These are phyloP conservation scores for Lachnellula subtilissima DNA, from an alignment of 2,329 filamentous ascomycete species.

Conservation along the genomic window DNA sequence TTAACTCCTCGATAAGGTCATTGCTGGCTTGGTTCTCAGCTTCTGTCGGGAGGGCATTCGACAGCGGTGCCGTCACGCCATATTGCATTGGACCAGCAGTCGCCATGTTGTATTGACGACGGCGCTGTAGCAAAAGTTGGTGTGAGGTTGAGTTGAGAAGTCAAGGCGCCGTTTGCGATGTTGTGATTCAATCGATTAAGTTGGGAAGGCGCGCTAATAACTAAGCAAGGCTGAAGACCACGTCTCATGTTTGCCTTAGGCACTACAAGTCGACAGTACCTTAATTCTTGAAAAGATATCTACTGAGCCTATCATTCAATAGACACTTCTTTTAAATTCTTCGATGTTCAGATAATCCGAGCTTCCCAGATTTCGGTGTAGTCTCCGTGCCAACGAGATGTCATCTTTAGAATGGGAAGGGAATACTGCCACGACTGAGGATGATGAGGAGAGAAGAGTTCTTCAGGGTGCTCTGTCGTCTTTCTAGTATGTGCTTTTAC, in stretches of 20 bases:
- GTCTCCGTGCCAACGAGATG: constrained; percentile 1
- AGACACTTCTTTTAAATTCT: background rate
- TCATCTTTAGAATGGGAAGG: constrained; percentile 35
- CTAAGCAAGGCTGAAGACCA: background rate
- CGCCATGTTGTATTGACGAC: constrained; percentile 26
- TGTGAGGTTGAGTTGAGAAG: background rate
- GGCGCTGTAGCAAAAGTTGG: background rate
- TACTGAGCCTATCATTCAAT: no score
- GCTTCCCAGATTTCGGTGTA: background rate
- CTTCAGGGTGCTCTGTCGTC: constrained; percentile 82
- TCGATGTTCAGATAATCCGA: background rate
- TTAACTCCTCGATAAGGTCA: constrained; percentile 76
- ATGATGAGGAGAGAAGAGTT: constrained; percentile 76
- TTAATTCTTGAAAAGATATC: background rate
- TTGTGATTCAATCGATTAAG: background rate
- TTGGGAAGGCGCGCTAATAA: background rate
- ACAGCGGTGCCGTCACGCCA: constrained; percentile 83
- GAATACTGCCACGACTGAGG: constrained; percentile 45
- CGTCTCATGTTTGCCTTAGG: background rate
- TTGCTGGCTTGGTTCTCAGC: constrained; percentile 73
- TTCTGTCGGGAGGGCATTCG: constrained; percentile 68
- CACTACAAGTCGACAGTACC: background rate
- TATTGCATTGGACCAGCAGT: constrained; percentile 22
- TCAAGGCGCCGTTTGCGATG: background rate
- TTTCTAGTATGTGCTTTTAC: constrained; percentile 62